Evolutionary conservation across 2,329 filamentous ascomycete species (phyloP).

Genomic region (Talaromyces sp.): DNA sequence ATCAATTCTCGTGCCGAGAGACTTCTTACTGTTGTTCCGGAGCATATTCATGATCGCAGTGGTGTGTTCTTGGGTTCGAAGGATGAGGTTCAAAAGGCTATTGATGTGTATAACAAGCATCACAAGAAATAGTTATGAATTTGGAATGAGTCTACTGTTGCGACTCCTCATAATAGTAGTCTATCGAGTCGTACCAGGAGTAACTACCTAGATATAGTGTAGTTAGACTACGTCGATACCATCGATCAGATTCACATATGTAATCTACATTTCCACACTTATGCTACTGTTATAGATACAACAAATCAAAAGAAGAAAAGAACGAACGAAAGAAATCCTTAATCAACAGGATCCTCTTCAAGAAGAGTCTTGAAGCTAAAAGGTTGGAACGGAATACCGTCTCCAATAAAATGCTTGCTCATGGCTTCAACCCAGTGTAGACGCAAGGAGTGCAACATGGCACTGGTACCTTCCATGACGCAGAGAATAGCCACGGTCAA

Average conservation of each 20-base stretch:
- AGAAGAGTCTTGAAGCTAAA: constrained; percentile 82
- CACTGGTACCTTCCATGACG: constrained; percentile 92
- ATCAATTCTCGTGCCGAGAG: constrained; percentile 85
- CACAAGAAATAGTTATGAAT: constrained; percentile 19
- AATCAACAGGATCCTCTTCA: constrained; percentile 65
- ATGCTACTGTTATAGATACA: constrained; percentile 10
- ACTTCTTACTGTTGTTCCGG: constrained; percentile 82
- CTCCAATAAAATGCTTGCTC: constrained; percentile 94
- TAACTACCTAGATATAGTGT: neutral
- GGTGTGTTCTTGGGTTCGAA: constrained; percentile 95
- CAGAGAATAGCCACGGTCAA: constrained; percentile 76
- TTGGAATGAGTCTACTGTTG: neutral
- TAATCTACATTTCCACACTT: constrained; percentile 8
- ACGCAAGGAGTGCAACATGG: constrained; percentile 88
- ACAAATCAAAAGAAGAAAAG: neutral
- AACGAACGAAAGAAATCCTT: constrained; percentile 14
- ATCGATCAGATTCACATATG: neutral
- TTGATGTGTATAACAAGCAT: constrained; percentile 64
- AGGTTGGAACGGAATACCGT: constrained; percentile 78
- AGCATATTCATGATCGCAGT: constrained; percentile 89
- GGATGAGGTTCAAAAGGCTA: constrained; percentile 94
- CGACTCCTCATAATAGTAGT: too few relatives aligned
- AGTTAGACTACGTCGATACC: neutral
- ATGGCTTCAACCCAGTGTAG: constrained; percentile 97
- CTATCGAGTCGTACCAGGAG: too few relatives aligned